A percentile compares a stretch with the other conserved stretches of the same genome.
Conservation (phyloP, 192 early-diverging fungal species). For the Coemansia sp. region DNA sequence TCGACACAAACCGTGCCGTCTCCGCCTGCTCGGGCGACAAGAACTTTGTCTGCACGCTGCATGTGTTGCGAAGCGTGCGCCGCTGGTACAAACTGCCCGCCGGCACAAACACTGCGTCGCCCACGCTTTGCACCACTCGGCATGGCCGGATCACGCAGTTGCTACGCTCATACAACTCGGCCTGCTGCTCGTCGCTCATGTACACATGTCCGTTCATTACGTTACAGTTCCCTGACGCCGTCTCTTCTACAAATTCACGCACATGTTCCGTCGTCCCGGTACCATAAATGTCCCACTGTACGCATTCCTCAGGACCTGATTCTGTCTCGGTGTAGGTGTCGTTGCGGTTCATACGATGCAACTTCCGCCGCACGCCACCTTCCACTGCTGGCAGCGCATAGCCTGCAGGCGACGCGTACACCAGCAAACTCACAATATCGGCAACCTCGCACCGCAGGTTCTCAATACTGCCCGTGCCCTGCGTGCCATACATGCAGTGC, state of each 20-base stretch:
- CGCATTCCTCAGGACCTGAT: slow-evolving; percentile 15
- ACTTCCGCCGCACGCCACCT: neutral
- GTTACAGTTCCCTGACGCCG: neutral
- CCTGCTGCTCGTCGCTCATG: slow-evolving; percentile 9
- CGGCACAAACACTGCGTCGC: slow-evolving; percentile 75
- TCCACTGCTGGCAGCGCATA: neutral
- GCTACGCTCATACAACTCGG: slow-evolving; percentile 36
- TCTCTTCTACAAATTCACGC: slow-evolving; percentile 36
- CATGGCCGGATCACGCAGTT: slow-evolving; percentile 34
- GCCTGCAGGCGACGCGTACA: slow-evolving; percentile 30
- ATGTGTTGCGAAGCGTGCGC: slow-evolving; percentile 55
- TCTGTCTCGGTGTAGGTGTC: neutral
- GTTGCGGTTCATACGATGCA: neutral
- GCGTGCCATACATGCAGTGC: slow-evolving; percentile 60
- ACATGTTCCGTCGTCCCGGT: slow-evolving; percentile 30
- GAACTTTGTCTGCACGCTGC: slow-evolving; percentile 65
- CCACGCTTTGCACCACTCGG: slow-evolving; percentile 61
- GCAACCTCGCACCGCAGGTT: slow-evolving; percentile 69
- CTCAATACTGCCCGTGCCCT: slow-evolving; percentile 54
- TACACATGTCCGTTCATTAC: slow-evolving; percentile 7
- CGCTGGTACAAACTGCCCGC: slow-evolving; percentile 71
- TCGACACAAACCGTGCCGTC: slow-evolving; percentile 15
- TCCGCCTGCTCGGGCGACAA: slow-evolving; percentile 55
- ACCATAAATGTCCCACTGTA: slow-evolving; percentile 67
- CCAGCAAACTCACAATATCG: slow-evolving; percentile 72